Evolutionary conservation across 2,329 filamentous ascomycete species (phyloP), one percentile per base, ranked within the genome.

Genomic region (Didymella keratinophila): DNA sequence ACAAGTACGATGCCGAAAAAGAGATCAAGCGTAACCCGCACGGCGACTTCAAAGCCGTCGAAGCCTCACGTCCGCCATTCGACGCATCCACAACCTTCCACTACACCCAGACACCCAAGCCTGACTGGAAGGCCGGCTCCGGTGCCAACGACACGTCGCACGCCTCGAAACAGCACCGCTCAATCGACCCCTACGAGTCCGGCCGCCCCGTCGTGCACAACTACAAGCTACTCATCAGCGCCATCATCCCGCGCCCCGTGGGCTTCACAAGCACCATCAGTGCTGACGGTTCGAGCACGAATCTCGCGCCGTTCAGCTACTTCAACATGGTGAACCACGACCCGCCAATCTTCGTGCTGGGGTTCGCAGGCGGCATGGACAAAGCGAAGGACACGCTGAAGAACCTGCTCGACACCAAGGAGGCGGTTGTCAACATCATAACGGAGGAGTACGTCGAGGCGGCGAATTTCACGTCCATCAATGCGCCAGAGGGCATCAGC

Each of bases 141-240:
- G 90, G 90, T 64, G 82, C 86, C 60, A 93, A 92, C 79, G 74
- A 80, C 61, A 72, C 76, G 18, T 82, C 83, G 12, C 79, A 78
- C 55, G 69, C 85, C 62, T 73, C 80, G 53, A 85, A 86, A 58
- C 75, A 80, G 1, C 91, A 97, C 78, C 78, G 94, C 64, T 81
- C 88, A 71, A 96, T 97, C 68, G 89, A 97, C 76, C 93, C 93
- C 0, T 87, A 93, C 74, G 89, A 84, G 55, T 80, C 87, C 27
- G 90, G 88, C 30, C 85, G 93, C 0, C 83, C 87, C 0, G 78
- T 86, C 0, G 79, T 81, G 1, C 87, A 85, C 79, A 97, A 97
- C 83, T 97, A 98, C 85, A 97, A 96, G 79, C 85, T 97, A 14
- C 82, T 97, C 61, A 96, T 97, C 76, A 91, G 87, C 18, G 87